Base-by-base conservation (phyloP, 371 early-diverging fungal genomes). In the Rhizopus sp. region DNA sequence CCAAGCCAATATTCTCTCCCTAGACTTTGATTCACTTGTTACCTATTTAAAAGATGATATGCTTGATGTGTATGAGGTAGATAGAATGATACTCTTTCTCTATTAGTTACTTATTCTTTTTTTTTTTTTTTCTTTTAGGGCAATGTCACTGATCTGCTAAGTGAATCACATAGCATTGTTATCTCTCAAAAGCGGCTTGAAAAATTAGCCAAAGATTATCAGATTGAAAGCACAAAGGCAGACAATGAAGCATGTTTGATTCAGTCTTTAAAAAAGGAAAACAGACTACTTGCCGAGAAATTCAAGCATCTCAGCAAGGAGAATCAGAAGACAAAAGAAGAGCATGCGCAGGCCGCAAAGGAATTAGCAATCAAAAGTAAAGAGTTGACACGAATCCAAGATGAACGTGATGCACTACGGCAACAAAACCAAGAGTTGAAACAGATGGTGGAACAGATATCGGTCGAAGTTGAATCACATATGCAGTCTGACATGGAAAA, bases 31-130 rank as follows among this genome's bases (percentile, higher is more conserved):
- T 53, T 68, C 65, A 5, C 65, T 96, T 30, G 66, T 96, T 32
- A 87, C 91, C 44, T 96, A 86, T 66, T 74, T 98, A 31, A 95
- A 95, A 62, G 84, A 79, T 55, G 92, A 88, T 4, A 70, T 94
- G 50, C 85, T 90, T 65, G 82, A 87, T 35, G 64, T 75, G 10
- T 92, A 85, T 62, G 75, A 77, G 61, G 82, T 77, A 71, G 55
- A 50, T n/a, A 56, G 47, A 39, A 15, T 7, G 23, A 50, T 47
- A 32, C 34, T 45, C 8, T n/a, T 30, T 39, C 8, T 38, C 29
- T 8, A 23, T 7, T 13, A 7, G 17, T 29, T 29, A 46, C 7
- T 39, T 4, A 13, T 13, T 50, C 1, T 38, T 51, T 57, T 13
- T 66, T 51, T 57, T 13, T 66, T 51, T 57, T 13, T 66, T n/a